Percentiles rank a stretch among this genome's conserved stretches.
Evolutionary conservation across 257 asterid species (phyloP).

Genomic region (Buddleja alternifolia): DNA sequence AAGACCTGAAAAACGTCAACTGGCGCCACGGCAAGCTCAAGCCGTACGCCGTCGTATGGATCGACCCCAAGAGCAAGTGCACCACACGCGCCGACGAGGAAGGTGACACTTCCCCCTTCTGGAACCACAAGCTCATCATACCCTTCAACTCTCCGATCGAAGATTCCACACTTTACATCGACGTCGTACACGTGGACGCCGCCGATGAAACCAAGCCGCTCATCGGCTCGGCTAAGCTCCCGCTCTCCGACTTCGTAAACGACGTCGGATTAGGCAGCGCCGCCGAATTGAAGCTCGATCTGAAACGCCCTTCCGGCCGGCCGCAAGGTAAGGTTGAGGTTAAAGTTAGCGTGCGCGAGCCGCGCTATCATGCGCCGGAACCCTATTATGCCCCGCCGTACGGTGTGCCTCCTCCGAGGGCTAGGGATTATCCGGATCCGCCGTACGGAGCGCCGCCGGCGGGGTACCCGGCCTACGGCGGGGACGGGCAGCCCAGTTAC

Average conservation of each 20-base stretch:
- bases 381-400: conserved; percentile 63
- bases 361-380: conserved; percentile 58
- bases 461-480: conserved; percentile 35
- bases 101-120: conserved; percentile 70
- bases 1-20: conserved; percentile 81
- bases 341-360: conserved; percentile 58
- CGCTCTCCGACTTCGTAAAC: no score
- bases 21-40: conserved; percentile 77
- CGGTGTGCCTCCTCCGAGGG: conserved; percentile 60
- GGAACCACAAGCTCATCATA: conserved; percentile 61
- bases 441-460: conserved; percentile 22
- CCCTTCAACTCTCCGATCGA: conserved; percentile 68
- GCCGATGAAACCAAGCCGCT: conserved; percentile 73
- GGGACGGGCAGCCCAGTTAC: conserved; percentile 12
- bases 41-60: conserved; percentile 90
- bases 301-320: conserved; percentile 88
- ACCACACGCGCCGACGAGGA: conserved; percentile 66
- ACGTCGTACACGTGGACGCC: conserved; percentile 72
- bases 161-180: conserved; percentile 63
- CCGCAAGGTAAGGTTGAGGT: conserved; percentile 78
- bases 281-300: conserved; percentile 46
- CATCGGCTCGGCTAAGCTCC: conserved; percentile 73
- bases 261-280: conserved; percentile 55
- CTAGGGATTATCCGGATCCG: conserved; percentile 49
- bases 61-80: conserved; percentile 64